These are phyloP conservation scores for Colletotrichum sansevieriae DNA, from an alignment of 2,329 filamentous ascomycete genomes.

Conservation along the genomic window DNA sequence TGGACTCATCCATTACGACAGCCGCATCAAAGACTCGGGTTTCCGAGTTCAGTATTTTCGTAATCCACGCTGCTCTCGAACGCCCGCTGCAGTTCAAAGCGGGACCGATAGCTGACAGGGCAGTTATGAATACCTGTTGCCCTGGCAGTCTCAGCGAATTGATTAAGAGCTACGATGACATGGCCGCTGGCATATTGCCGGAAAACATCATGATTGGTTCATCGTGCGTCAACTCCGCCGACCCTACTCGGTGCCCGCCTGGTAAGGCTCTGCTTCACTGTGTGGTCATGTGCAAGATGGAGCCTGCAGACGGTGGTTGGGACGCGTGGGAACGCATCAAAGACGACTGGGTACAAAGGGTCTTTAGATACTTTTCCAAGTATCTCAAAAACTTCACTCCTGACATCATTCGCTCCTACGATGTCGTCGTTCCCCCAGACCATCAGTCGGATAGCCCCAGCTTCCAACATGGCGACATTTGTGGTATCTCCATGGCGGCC, in stretches of 20 bases:
- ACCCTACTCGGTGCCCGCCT: conserved; percentile 2
- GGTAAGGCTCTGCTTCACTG: conserved; percentile 19
- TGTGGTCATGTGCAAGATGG: conserved; percentile 20
- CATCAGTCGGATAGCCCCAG: conserved; percentile 25
- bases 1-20: neutral
- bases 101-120: neutral
- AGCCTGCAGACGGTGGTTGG: conserved; percentile 18
- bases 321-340: conserved; percentile 9
- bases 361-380: neutral
- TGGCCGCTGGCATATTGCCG: neutral
- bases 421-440: conserved; percentile 13
- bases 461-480: conserved; percentile 21
- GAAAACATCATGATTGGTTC: conserved; percentile 1
- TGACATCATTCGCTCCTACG: conserved; percentile 21
- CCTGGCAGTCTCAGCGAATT: neutral
- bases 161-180: neutral
- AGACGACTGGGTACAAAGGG: conserved; percentile 12
- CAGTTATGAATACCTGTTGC: neutral
- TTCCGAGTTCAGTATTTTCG: neutral
- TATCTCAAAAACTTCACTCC: conserved; percentile 18
- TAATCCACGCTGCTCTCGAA: conserved; percentile 4
- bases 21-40: neutral
- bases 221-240: neutral
- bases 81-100: neutral
- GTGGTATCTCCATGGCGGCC: conserved; percentile 14